Evolutionary conservation across 2,329 filamentous ascomycete species (phyloP).

Genomic region (Neonectria magnoliae): DNA sequence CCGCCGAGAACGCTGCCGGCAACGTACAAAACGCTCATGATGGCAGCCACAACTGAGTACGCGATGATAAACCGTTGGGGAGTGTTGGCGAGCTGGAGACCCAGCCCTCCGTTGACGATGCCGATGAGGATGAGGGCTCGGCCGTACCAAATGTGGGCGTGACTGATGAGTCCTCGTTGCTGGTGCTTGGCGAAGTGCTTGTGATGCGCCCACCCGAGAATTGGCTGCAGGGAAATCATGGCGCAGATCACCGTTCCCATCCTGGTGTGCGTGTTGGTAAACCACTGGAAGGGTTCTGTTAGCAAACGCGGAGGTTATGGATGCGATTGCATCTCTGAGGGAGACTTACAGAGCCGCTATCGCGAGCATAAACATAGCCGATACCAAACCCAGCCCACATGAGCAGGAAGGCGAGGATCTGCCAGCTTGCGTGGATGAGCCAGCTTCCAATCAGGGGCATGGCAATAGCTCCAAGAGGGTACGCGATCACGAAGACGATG

Average conservation of each 20-base stretch:
- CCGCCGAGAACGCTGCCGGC: conserved; percentile 36
- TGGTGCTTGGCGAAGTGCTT: conserved; percentile 59
- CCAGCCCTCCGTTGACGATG: conserved; percentile 71
- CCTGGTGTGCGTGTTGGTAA: conserved; percentile 62
- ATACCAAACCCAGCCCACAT: conserved; percentile 71
- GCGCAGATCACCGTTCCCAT: conserved; percentile 65
- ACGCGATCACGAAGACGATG: conserved; percentile 66
- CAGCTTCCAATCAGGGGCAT: conserved; percentile 69
- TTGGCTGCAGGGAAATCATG: conserved; percentile 66
- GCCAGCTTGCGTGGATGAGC: conserved; percentile 66
- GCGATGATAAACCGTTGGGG: conserved; percentile 57
- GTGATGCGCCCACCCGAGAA: conserved; percentile 69
- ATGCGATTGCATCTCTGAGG: conserved; percentile 15
- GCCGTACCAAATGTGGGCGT: conserved; percentile 72
- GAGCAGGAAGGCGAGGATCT: conserved; percentile 62
- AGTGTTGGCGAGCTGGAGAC: conserved; percentile 60
- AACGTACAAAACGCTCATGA: conserved; percentile 59
- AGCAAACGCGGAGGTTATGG: conserved; percentile 12
- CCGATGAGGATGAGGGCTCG: conserved; percentile 66
- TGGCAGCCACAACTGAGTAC: conserved; percentile 65
- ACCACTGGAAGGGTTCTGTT: conserved; percentile 55
- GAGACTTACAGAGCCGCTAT: conserved; percentile 55
- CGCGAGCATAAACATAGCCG: conserved; percentile 60
- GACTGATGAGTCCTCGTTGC: conserved; percentile 60
- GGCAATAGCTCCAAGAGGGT: conserved; percentile 68